phyloP scores from a whole-genome alignment of 768 basidiomycete species.

The Podaxis pistillaris region DNA sequence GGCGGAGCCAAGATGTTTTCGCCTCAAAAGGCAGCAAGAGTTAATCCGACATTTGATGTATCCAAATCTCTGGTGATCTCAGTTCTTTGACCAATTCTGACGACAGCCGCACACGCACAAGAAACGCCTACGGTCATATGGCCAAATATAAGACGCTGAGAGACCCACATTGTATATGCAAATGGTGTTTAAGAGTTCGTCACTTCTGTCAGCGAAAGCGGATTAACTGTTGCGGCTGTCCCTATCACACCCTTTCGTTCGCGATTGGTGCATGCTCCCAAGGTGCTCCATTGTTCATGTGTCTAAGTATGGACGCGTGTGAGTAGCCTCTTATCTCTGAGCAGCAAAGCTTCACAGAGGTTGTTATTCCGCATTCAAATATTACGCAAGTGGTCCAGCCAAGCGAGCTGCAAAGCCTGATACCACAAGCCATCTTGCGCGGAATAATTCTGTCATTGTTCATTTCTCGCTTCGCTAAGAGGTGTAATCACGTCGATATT shows the following conservation, averaged over 20 bases:
- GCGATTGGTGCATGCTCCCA: background rate
- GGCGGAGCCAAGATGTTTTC: background rate
- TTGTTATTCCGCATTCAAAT: background rate
- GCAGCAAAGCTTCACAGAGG: background rate
- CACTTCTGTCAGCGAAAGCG: background rate
- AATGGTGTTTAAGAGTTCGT: background rate
- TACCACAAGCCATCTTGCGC: background rate
- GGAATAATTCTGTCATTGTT: background rate
- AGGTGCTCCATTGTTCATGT: background rate
- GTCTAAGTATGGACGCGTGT: background rate
- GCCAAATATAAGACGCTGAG: too few species aligned
- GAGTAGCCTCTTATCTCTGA: background rate
- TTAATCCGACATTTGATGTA: background rate
- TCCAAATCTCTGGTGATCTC: background rate
- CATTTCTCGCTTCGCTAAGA: background rate
- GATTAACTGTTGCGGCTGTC: background rate
- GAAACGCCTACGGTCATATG: background rate
- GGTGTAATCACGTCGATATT: background rate
- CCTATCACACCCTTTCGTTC: background rate
- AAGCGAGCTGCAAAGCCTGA: background rate
- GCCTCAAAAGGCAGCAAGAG: background rate
- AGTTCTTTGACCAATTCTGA: background rate
- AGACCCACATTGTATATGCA: background rate
- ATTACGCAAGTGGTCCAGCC: background rate
- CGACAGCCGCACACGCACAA: background rate